phyloP scores from a whole-genome alignment of 1,284 basidiomycete genomes.

The Sporisorium scitamineum region DNA sequence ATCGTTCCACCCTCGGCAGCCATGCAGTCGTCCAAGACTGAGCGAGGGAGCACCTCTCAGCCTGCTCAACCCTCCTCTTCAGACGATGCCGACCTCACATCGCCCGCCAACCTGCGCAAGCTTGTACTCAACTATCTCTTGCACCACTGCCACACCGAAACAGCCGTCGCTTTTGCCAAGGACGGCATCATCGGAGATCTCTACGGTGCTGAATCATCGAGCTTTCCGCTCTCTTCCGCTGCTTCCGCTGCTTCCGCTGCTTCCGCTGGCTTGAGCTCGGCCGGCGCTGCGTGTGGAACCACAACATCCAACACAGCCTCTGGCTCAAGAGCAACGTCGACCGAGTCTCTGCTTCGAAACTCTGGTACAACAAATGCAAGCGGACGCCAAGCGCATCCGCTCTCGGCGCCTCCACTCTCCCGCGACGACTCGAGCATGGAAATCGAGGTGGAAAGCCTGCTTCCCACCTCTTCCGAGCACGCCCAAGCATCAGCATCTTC shows the following conservation, averaged over 20 bases:
- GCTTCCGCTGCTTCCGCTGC: slow-evolving; percentile 8
- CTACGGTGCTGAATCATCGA: slow-evolving; percentile 18
- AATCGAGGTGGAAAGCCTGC: slow-evolving; percentile 57
- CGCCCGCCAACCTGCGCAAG: slow-evolving; percentile 69
- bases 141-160: slow-evolving; percentile 78
- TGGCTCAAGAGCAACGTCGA: slow-evolving; percentile 3
- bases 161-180: slow-evolving; percentile 78
- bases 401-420: slow-evolving; percentile 57
- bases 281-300: background rate
- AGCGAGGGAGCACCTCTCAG: slow-evolving; percentile 10
- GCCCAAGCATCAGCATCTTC: slow-evolving; percentile 3
- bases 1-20: slow-evolving; percentile 1
- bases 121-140: slow-evolving; percentile 84
- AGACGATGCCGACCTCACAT: slow-evolving; percentile 48
- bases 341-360: slow-evolving; percentile 1
- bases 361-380: slow-evolving; percentile 4
- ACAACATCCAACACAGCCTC: slow-evolving; percentile 9
- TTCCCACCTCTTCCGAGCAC: slow-evolving; percentile 43
- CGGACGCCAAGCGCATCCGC: slow-evolving; percentile 50
- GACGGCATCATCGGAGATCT: slow-evolving; percentile 72
- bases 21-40: slow-evolving; percentile 38
- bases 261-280: slow-evolving; percentile 8
- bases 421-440: slow-evolving; percentile 60
- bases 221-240: slow-evolving; percentile 6
- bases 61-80: slow-evolving; percentile 19